These are phyloP conservation scores for Zasmidium citrigriseum DNA, from an alignment of 2,329 filamentous ascomycete species.

Conservation along the genomic window DNA sequence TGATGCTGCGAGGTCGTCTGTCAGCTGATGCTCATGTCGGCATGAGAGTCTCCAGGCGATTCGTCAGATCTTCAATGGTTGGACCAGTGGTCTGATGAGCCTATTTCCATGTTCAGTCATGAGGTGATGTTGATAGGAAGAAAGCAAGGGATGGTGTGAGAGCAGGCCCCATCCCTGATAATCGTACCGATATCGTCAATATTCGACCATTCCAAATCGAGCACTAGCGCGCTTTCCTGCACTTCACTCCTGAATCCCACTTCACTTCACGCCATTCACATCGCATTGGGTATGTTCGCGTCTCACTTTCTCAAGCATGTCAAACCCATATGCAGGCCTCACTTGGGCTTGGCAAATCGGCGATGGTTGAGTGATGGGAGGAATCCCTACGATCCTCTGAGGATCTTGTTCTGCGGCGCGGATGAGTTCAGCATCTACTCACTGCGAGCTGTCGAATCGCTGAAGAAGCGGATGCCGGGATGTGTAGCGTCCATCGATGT, in stretches of 20 bases:
- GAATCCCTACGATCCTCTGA: conserved; percentile 57
- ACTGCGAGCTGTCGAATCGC: conserved; percentile 64
- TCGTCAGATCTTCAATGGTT: too few relatives aligned
- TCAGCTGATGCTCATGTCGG: too few relatives aligned
- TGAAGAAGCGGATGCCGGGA: conserved; percentile 44
- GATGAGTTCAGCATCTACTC: conserved; percentile 85
- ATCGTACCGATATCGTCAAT: too few relatives aligned
- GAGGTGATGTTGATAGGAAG: not conserved
- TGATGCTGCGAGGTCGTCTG: too few relatives aligned
- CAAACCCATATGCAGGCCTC: not conserved
- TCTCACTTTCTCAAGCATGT: not conserved
- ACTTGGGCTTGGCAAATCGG: not conserved
- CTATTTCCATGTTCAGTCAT: too few relatives aligned
- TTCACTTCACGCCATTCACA: not conserved
- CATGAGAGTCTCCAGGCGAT: too few relatives aligned
- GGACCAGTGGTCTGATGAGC: too few relatives aligned
- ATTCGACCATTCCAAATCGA: not conserved
- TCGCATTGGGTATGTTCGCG: not conserved
- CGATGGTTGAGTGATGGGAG: not conserved
- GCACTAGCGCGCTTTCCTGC: not conserved
- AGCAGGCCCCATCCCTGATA: too few relatives aligned
- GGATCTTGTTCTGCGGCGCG: conserved; percentile 91
- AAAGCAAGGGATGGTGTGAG: not conserved
- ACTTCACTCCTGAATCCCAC: not conserved
- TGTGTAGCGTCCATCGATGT: conserved; percentile 80